Conservation (phyloP, 352 stramenopile genomes). For the Phytophthora constricta region DNA sequence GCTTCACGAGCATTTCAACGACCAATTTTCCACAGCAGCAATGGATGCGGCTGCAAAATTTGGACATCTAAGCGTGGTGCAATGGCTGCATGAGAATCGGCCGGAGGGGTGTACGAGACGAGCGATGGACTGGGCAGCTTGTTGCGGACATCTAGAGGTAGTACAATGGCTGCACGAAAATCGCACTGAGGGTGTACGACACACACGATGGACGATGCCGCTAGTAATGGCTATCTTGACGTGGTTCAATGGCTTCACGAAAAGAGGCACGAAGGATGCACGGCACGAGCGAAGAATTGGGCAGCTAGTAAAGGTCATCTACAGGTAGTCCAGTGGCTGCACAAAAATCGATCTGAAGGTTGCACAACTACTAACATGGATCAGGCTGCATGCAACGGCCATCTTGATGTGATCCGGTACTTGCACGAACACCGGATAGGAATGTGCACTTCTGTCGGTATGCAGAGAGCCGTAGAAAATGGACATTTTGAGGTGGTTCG, state of each 20-base stretch:
- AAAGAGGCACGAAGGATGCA: conserved; percentile 17
- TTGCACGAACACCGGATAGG: background rate
- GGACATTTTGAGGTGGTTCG: background rate
- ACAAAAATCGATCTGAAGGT: conserved; percentile 10
- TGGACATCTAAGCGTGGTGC: background rate
- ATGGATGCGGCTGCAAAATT: conserved; percentile 16
- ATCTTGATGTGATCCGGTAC: background rate
- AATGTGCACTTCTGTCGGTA: no score
- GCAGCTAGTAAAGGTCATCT: conserved; percentile 6
- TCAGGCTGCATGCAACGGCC: background rate
- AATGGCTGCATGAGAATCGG: no score
- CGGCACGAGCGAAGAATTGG: conserved; percentile 10
- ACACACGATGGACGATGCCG: conserved; percentile 17
- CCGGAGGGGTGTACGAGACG: background rate
- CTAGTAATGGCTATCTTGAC: conserved; percentile 10
- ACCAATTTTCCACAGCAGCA: conserved; percentile 10
- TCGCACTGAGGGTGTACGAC: conserved; percentile 14
- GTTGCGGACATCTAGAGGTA: conserved; percentile 22
- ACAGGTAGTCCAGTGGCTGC: conserved; percentile 16
- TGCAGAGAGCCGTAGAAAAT: no score
- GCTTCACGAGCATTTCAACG: conserved; percentile 6
- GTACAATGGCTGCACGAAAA: conserved; percentile 19
- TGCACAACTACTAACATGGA: conserved; percentile 5
- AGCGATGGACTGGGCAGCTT: no score
- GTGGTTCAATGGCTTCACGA: conserved; percentile 17